Evolutionary conservation across 306 rosid genomes (phyloP), one percentile per base, ranked within the genome.

Genomic region (Casuarina glauca): DNA sequence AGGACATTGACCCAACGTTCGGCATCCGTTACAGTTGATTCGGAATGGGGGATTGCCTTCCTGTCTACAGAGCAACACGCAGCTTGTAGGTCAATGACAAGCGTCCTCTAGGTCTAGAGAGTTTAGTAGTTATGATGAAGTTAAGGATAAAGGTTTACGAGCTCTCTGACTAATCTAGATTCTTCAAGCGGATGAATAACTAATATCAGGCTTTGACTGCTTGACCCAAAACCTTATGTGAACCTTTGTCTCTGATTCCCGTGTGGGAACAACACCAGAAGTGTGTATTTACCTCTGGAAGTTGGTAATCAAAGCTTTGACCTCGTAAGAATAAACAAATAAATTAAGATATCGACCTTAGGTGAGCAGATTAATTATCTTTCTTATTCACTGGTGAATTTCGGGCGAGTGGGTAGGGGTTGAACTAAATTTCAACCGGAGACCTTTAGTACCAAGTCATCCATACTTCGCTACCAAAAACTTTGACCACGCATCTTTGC

Each of bases 1-100:
- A 74, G 13, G 77, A 74, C 79, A 70, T 50, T 83, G 72, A 60
- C 76, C 77, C 19, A 64, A 77, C 55, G 42, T 69, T 69, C 82
- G 70, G 73, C 85, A 19, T 3, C 4, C 43, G 44, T 39, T 54
- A 43, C 43, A 43, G 49, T 69, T 44, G 60, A 53, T 74, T 76
- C 72, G 69, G 74, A 80, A 10, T 19, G 2, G 49, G 49, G 9
- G 70, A 62, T 36, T 38, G 35, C 19, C n/a, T 5, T 11, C n/a
- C 42, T 62, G 9, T 62, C 41, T 62, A n/a, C 0, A 2, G 11
- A 0, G 16, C 43, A 35, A 6, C 19, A 55, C 7, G 62, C 3
- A 44, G 10, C 16, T 12, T 63, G 57, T 36, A 52, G 54, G 87
- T 57, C 83, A 78, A 81, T 20, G 72, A 46, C 73, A 41, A 51